Conservation (phyloP, 1,284 basidiomycete species). For the Ceratobasidium sp. region DNA sequence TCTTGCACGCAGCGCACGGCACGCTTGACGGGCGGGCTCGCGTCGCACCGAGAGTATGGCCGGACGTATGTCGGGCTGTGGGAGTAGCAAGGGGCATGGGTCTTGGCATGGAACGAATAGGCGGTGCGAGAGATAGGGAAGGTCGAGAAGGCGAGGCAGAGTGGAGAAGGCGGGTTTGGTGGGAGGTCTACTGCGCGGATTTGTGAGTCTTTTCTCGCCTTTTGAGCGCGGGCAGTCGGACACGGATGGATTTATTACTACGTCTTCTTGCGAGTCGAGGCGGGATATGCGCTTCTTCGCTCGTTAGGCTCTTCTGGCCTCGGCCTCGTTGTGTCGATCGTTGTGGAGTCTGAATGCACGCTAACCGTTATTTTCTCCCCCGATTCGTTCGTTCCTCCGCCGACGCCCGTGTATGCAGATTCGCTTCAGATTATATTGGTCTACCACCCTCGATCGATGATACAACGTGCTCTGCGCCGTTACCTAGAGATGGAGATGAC, state of each 20-base stretch:
- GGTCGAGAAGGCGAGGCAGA: conserved; percentile 59
- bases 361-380: too few relatives aligned
- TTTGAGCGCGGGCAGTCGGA: too few relatives aligned
- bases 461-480: conserved; percentile 61
- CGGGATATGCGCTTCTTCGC: too few relatives aligned
- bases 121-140: too few relatives aligned
- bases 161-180: conserved; percentile 71
- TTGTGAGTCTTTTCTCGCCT: conserved; percentile 60
- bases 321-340: background rate
- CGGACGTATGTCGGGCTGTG: conserved; percentile 62
- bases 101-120: conserved; percentile 3
- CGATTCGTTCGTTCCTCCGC: too few relatives aligned
- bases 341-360: background rate
- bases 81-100: conserved; percentile 43
- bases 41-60: conserved; percentile 70
- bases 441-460: conserved; percentile 67
- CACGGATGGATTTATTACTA: too few relatives aligned
- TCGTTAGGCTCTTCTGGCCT: background rate
- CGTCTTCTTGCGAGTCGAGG: too few relatives aligned
- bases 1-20: conserved; percentile 26
- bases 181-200: conserved; percentile 78
- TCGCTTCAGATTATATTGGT: conserved; percentile 72
- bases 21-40: conserved; percentile 53
- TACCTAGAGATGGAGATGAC: conserved; percentile 58
- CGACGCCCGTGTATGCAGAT: conserved; percentile 62